Evolutionary conservation across 306 rosid species (phyloP), one percentile per base, ranked within the genome.

Genomic region (Bauhinia variegata): DNA sequence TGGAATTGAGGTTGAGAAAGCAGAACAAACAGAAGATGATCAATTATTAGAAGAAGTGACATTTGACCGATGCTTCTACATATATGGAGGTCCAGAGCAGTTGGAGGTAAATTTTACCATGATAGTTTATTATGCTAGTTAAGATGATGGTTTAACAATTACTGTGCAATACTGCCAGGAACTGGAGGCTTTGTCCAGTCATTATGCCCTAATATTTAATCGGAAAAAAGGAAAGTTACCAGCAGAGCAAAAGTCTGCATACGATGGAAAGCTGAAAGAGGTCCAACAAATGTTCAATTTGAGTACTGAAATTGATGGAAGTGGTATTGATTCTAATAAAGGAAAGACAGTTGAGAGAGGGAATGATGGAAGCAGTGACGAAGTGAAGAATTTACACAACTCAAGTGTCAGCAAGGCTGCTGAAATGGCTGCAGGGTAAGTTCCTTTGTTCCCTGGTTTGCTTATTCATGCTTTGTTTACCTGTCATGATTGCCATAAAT

Each of bases 51-150:
- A 90, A 80, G 99, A 90, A 79, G 90, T 90, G 76, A 83, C 95
- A 58, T 95, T 95, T 80, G 96, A 95, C 80, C 79, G 99, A 70
- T 95, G 97, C 78, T 95, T 95, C 80, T 95, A 95, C 80, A 95
- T 95, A 75, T 95, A 90, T 77, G 99, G 99, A 66, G 97, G 99
- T 63, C 97, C 97, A 39, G 99, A 95, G 76, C 99, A 95, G 71
- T 78, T 95, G 82, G 99, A 95, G 99, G 99, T 95, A 68, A 54
- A 54, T 67, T 66, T 62, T 70, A 47, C 60, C 61, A 74, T 51
- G 55, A 62, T 63, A n/a, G 63, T 78, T 11, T 63, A 18, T 30
- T 47, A 33, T 44, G 38, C 18, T 60, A 33, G 31, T 38, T 60
- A 47, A 15, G 32, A 64, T 55, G 66, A 32, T 71, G 44, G 50